These are phyloP conservation scores for Fusarium domesticum DNA, from an alignment of 2,329 filamentous ascomycete genomes.

Conservation along the genomic window DNA sequence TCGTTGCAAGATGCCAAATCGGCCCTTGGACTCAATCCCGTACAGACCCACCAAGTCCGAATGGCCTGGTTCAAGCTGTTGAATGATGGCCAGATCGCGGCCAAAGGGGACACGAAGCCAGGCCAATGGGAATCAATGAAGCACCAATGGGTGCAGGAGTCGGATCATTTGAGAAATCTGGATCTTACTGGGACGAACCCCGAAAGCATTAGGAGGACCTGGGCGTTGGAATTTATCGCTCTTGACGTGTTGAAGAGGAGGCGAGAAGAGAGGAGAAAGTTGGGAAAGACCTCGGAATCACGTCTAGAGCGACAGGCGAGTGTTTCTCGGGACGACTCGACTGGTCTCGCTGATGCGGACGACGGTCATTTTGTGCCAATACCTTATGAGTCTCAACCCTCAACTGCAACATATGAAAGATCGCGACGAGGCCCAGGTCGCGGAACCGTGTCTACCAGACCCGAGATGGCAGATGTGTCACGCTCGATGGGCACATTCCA, in stretches of 20 bases:
- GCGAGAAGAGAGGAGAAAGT: conserved; percentile 56
- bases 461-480: no score
- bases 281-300: conserved; percentile 24
- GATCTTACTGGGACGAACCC: conserved; percentile 50
- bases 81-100: conserved; percentile 63
- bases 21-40: conserved; percentile 43
- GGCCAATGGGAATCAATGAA: conserved; percentile 71
- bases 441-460: no score
- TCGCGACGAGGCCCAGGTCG: no score
- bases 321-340: not conserved
- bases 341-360: not conserved
- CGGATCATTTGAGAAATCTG: conserved; percentile 53
- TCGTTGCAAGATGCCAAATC: conserved; percentile 74
- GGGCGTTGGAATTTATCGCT: conserved; percentile 68
- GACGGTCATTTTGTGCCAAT: not conserved
- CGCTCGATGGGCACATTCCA: no score
- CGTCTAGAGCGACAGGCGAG: not conserved
- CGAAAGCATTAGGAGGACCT: conserved; percentile 53
- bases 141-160: conserved; percentile 61
- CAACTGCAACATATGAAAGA: no score
- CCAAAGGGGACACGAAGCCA: conserved; percentile 68
- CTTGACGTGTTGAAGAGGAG: conserved; percentile 76
- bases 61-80: conserved; percentile 65
- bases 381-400: not conserved
- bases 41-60: conserved; percentile 56